A percentile compares a stretch with the other conserved stretches of the same genome.
phyloP scores from a whole-genome alignment of 192 early-diverging fungal genomes.

The Coemansia sp. region DNA sequence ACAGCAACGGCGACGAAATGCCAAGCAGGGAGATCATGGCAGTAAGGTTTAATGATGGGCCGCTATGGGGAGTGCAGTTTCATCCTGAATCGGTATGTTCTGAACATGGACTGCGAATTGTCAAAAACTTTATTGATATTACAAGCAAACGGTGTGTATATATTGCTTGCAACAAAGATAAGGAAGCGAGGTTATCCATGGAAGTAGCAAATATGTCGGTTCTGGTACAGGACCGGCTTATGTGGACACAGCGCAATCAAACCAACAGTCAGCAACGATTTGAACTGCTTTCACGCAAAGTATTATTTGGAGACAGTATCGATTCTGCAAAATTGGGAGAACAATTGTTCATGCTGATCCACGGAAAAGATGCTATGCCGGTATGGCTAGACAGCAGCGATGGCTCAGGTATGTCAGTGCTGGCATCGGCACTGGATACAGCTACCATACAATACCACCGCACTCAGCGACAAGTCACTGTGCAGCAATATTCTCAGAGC shows the following conservation, averaged over 20 bases:
- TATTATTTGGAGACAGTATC: no score
- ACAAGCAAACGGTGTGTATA: background rate
- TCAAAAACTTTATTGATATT: slow-evolving; percentile 66
- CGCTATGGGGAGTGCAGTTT: slow-evolving; percentile 90
- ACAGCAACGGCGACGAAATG: background rate
- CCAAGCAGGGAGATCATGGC: slow-evolving; percentile 69
- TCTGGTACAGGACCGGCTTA: slow-evolving; percentile 6
- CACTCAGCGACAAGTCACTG: background rate
- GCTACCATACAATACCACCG: slow-evolving; percentile 34
- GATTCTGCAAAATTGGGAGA: background rate
- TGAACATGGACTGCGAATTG: slow-evolving; percentile 65
- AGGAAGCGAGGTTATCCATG: background rate
- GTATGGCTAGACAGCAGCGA: slow-evolving; percentile 70
- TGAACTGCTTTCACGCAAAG: slow-evolving; percentile 12
- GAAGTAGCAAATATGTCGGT: slow-evolving; percentile 20
- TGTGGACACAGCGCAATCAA: background rate
- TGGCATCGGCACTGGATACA: slow-evolving; percentile 27
- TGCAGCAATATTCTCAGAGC: background rate
- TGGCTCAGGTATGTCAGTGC: slow-evolving; percentile 20
- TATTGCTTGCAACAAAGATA: background rate
- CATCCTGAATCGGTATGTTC: slow-evolving; percentile 96
- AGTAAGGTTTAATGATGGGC: slow-evolving; percentile 63
- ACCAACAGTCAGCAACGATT: background rate
- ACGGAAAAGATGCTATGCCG: slow-evolving; percentile 29
- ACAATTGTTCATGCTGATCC: slow-evolving; percentile 4